Evolutionary conservation across 2,329 filamentous ascomycete genomes (phyloP).

Genomic region (Microsporum audouinii): DNA sequence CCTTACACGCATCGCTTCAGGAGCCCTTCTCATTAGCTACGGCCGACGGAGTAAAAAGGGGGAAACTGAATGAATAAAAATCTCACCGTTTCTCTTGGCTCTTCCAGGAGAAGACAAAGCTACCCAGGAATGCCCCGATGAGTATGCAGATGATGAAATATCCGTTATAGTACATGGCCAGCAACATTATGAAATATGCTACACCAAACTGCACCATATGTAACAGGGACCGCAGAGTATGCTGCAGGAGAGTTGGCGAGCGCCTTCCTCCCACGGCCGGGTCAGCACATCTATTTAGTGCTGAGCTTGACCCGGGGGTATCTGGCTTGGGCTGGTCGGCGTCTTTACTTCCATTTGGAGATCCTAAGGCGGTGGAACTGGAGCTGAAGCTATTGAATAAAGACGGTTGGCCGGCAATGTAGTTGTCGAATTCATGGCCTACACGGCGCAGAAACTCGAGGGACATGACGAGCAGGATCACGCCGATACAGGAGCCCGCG

Average conservation of each 20-base stretch:
- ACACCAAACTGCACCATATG: constrained; percentile 62
- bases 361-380: background rate
- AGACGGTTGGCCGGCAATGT: constrained; percentile 44
- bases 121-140: constrained; percentile 61
- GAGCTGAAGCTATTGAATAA: constrained; percentile 21
- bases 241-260: constrained; percentile 53
- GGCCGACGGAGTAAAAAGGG: background rate
- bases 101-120: constrained; percentile 65
- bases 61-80: background rate
- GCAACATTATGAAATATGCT: constrained; percentile 66
- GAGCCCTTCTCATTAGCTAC: background rate
- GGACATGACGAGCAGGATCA: constrained; percentile 58
- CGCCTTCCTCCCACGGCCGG: constrained; percentile 18
- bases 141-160: constrained; percentile 76
- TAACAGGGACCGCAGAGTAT: constrained; percentile 53
- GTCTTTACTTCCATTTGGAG: background rate
- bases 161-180: constrained; percentile 55
- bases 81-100: constrained; percentile 17
- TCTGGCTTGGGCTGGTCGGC: background rate
- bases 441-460: constrained; percentile 63
- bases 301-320: background rate
- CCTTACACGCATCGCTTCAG: constrained; percentile 10
- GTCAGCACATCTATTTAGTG: background rate
- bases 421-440: constrained; percentile 61
- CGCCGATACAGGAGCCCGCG: constrained; percentile 67